Evolutionary conservation across 331 rosid genomes (phyloP).

Genomic region (Acacia concinna): DNA sequence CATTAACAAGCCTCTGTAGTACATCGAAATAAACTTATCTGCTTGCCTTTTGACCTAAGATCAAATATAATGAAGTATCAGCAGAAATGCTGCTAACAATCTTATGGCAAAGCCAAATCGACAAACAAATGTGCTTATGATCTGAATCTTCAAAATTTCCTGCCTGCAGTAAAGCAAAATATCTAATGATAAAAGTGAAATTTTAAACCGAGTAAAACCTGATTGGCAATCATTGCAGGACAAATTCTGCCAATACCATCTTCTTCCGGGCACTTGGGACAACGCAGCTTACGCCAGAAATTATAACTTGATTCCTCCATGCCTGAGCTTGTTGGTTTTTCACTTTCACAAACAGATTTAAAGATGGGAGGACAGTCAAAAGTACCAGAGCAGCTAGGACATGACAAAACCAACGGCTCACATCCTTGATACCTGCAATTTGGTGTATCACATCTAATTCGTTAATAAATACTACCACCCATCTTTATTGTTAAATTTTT

Average conservation of each 20-base stretch:
- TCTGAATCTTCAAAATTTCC: slow-evolving; percentile 3
- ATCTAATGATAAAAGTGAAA: neutral
- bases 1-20: slow-evolving; percentile 70
- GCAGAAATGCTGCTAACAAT: slow-evolving; percentile 23
- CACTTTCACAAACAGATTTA: slow-evolving; percentile 54
- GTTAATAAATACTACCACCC: neutral
- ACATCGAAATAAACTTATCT: slow-evolving; percentile 62
- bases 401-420: slow-evolving; percentile 68
- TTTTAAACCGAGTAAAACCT: slow-evolving; percentile 47
- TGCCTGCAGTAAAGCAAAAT: slow-evolving; percentile 8
- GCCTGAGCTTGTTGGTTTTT: slow-evolving; percentile 40
- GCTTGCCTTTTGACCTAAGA: slow-evolving; percentile 88
- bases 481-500: too few relatives aligned
- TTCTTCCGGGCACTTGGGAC: slow-evolving; percentile 79
- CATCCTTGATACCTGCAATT: slow-evolving; percentile 73
- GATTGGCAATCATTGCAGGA: slow-evolving; percentile 82
- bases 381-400: slow-evolving; percentile 78
- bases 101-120: slow-evolving; percentile 22
- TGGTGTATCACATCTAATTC: slow-evolving; percentile 27
- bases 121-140: slow-evolving; percentile 6
- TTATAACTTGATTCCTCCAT: slow-evolving; percentile 44
- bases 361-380: slow-evolving; percentile 73
- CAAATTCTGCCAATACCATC: slow-evolving; percentile 61
- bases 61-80: slow-evolving; percentile 12
- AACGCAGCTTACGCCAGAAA: slow-evolving; percentile 69